Conservation (phyloP, 2,329 filamentous ascomycete genomes). For the Bipolaris victoriae region DNA sequence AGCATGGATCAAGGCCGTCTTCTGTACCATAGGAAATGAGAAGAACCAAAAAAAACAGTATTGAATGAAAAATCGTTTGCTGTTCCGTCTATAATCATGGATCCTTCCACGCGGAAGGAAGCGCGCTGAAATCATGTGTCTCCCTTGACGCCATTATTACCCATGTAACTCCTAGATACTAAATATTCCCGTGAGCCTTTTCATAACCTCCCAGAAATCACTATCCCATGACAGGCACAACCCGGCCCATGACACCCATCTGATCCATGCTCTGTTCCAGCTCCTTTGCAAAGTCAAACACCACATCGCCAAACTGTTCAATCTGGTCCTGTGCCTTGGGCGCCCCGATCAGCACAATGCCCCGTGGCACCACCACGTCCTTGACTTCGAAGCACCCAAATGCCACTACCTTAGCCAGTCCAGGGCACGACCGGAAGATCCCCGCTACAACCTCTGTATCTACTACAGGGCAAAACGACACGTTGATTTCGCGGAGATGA, state of each 20-base stretch:
- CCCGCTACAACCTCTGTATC: slow-evolving; percentile 68
- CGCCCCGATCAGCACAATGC: slow-evolving; percentile 65
- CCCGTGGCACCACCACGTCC: slow-evolving; percentile 62
- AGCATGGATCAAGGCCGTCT: not conserved
- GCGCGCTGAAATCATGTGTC: too few relatives aligned
- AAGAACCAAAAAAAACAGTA: not conserved
- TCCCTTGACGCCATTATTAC: too few relatives aligned
- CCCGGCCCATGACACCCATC: slow-evolving; percentile 19
- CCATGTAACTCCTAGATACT: too few relatives aligned
- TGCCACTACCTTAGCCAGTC: slow-evolving; percentile 61
- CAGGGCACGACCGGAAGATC: slow-evolving; percentile 70
- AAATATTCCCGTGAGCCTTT: too few relatives aligned
- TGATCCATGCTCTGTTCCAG: slow-evolving; percentile 7
- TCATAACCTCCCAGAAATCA: too few relatives aligned
- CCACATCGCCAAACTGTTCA: slow-evolving; percentile 55
- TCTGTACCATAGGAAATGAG: not conserved
- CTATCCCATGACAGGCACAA: slow-evolving; percentile 35
- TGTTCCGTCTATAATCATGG: too few relatives aligned
- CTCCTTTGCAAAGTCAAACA: slow-evolving; percentile 41
- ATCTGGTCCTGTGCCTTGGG: slow-evolving; percentile 64
- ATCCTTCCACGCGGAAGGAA: too few relatives aligned
- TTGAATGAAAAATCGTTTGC: not conserved
- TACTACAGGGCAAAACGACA: slow-evolving; percentile 75
- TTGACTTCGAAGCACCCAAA: slow-evolving; percentile 68
- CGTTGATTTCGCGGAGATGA: slow-evolving; percentile 72